phyloP scores from a whole-genome alignment of 169 alveolate species.

The Plasmodium blacklocki region DNA sequence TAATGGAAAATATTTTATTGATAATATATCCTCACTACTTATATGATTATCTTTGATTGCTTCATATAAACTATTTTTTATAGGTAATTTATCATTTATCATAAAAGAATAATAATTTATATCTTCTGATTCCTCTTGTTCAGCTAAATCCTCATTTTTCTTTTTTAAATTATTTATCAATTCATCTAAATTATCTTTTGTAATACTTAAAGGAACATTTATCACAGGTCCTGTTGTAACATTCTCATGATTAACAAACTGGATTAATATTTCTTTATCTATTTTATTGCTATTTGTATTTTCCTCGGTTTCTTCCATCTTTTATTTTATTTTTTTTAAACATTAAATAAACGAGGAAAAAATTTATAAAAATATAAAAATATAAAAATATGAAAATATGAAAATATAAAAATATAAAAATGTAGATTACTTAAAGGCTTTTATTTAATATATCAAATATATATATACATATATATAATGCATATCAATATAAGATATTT shows the following conservation, averaged over 20 bases:
- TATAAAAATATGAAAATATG: background rate
- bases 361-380: background rate
- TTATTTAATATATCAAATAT: too few relatives aligned
- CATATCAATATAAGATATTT: too few relatives aligned
- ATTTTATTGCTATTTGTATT: background rate
- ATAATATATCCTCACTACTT: constrained; percentile 86
- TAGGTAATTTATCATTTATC: constrained; percentile 81
- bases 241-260: constrained; percentile 74
- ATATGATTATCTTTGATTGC: constrained; percentile 77
- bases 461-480: too few relatives aligned
- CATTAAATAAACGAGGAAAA: background rate
- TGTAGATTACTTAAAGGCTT: too few relatives aligned
- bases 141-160: constrained; percentile 48
- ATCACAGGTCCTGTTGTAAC: constrained; percentile 68
- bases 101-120: constrained; percentile 80
- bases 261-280: constrained; percentile 56
- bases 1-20: constrained; percentile 87
- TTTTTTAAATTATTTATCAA: constrained; percentile 77
- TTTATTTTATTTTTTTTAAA: constrained; percentile 4
- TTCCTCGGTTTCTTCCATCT: constrained; percentile 3
- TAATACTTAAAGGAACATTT: constrained; percentile 76
- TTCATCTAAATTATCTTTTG: constrained; percentile 84
- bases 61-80: constrained; percentile 80
- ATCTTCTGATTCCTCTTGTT: constrained; percentile 78
- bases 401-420: background rate